Evolutionary conservation across 208 protist genomes (phyloP).

Genomic region (Crithidia bombi): DNA sequence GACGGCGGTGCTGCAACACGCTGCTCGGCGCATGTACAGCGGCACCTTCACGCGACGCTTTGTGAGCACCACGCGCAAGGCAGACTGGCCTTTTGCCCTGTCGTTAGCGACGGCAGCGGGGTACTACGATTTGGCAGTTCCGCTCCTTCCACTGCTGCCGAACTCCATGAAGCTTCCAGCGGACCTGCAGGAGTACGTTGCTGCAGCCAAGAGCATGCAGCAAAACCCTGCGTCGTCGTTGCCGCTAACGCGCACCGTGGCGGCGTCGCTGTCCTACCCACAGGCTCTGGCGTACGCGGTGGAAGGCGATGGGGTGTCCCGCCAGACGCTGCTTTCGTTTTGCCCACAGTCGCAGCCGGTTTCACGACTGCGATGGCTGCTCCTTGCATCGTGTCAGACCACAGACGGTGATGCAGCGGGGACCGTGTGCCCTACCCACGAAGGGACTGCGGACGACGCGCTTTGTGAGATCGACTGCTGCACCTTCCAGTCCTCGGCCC

Average conservation of each 20-base stretch:
- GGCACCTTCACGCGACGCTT: slow-evolving; percentile 51
- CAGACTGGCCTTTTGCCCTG: slow-evolving; percentile 33
- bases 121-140: slow-evolving; percentile 41
- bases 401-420: background rate
- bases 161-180: slow-evolving; percentile 1
- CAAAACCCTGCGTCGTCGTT: background rate
- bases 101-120: slow-evolving; percentile 34
- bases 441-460: background rate
- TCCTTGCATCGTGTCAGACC: slow-evolving; percentile 24
- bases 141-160: slow-evolving; percentile 14
- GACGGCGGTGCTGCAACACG: slow-evolving; percentile 31
- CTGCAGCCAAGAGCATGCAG: background rate
- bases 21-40: slow-evolving; percentile 59
- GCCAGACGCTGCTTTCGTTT: background rate
- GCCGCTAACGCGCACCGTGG: slow-evolving; percentile 1
- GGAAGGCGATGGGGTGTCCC: background rate
- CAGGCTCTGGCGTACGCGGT: slow-evolving; percentile 53
- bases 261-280: slow-evolving; percentile 10
- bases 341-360: slow-evolving; percentile 2
- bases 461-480: slow-evolving; percentile 41
- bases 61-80: background rate
- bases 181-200: slow-evolving; percentile 9
- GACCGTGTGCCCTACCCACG: background rate
- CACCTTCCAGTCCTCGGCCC: slow-evolving; percentile 49
- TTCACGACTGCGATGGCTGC: slow-evolving; percentile 38